A percentile compares a stretch with the other conserved stretches of the same genome.
Conservation (phyloP, 140 eudicot genomes). For the Artemisia princeps region DNA sequence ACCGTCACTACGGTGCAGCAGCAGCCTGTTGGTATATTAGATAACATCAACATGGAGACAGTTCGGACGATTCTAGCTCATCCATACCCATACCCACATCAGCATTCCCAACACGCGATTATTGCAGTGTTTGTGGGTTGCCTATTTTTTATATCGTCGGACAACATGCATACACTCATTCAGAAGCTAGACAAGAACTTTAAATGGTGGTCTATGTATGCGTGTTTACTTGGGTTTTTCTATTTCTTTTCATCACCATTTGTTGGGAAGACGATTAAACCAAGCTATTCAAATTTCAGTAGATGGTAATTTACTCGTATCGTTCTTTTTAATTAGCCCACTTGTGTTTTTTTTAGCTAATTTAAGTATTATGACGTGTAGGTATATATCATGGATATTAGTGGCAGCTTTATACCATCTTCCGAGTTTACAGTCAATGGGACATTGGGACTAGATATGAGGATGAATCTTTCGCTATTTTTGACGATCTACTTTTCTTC, state of each 20-base stretch:
- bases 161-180: constrained; percentile 76
- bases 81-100: constrained; percentile 78
- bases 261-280: constrained; percentile 69
- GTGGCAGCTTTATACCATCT: constrained; percentile 85
- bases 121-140: constrained; percentile 76
- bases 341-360: constrained; percentile 5
- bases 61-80: constrained; percentile 67
- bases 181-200: constrained; percentile 74
- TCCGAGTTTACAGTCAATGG: constrained; percentile 89
- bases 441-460: constrained; percentile 93
- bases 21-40: constrained; percentile 57
- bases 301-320: constrained; percentile 45
- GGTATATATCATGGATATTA: constrained; percentile 84
- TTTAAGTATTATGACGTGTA: constrained; percentile 23
- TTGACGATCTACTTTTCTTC: constrained; percentile 65
- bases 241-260: constrained; percentile 93
- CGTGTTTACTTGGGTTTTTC: constrained; percentile 75
- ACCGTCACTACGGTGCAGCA: constrained; percentile 43
- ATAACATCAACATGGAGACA: constrained; percentile 64
- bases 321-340: not conserved
- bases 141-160: constrained; percentile 78
- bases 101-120: constrained; percentile 76
- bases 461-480: constrained; percentile 88
- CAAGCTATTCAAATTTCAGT: constrained; percentile 89
- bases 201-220: constrained; percentile 94